Evolutionary conservation across 225 moss, liverwort and hornwort species (phyloP), one percentile per base, ranked within the genome.

Genomic region (Bryoerythrophyllum caledonicum): DNA sequence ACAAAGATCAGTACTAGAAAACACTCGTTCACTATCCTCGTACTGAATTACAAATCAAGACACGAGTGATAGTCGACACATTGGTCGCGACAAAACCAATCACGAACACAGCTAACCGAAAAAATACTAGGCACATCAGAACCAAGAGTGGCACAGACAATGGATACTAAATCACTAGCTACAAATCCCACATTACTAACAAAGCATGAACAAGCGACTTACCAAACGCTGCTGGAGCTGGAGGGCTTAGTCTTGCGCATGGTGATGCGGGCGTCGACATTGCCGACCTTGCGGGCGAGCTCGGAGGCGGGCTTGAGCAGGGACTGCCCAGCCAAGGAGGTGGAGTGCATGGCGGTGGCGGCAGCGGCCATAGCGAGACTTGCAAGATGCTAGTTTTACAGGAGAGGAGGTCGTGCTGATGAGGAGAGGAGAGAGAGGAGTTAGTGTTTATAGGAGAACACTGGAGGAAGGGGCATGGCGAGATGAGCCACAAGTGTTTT

Each of bases 211-310:
- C 30, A 21, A 1, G 12, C 3, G 2, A 4, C 3, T 23, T 37
- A 70, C 70, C 56, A 70, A 56, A 70, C 38, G 25, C 70, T 70
- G 68, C 14, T 32, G 67, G 27, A 23, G 65, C 43, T 25, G 16
- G 65, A 43, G 28, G 10, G 0, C 40, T 63, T 63, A 3, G 54
- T 0, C 69, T 69, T 69, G 52, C 74, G 65, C 88, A 88, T 88
- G 78, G 80, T 82, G 14, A 88, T 25, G 37, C 80, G 82, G 43
- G 84, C 72, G 5, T 82, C 77, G 30, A 25, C 71, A 57, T 34
- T 65, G 76, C 81, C 81, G 0, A 82, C 86, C 76, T 73, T 66
- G 40, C 55, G 65, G 32, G 76, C 13, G 51, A 70, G 58, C 46
- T 76, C 67, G 24, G 44, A 67, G 41, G 20, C 20, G 40, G 63